Percentiles rank a stretch among this genome's conserved stretches.
phyloP scores from a whole-genome alignment of 2,329 filamentous ascomycete genomes.

The Decorospora gaudefroyi region DNA sequence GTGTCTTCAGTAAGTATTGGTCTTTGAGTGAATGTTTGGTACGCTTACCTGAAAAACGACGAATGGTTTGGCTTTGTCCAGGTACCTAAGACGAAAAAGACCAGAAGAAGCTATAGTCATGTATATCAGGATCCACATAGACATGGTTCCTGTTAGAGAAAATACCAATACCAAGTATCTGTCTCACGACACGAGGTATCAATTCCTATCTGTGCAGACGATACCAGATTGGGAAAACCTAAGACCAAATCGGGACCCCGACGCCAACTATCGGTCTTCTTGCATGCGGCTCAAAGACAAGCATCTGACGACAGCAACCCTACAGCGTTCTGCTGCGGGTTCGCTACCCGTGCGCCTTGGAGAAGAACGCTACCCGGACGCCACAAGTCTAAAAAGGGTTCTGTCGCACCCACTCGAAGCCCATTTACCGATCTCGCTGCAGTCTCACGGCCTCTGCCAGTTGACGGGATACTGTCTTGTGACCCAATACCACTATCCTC shows the following conservation, averaged over 20 bases:
- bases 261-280: conserved; percentile 19
- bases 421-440: conserved; percentile 26
- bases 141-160: not conserved
- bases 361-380: conserved; percentile 25
- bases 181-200: not conserved
- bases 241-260: conserved; percentile 6
- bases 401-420: conserved; percentile 20
- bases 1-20: conserved; percentile 17
- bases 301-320: conserved; percentile 46
- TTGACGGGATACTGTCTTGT: conserved; percentile 19
- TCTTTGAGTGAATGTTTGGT: conserved; percentile 25
- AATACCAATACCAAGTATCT: not conserved
- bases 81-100: conserved; percentile 10
- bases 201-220: not conserved
- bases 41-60: conserved; percentile 38
- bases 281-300: conserved; percentile 45
- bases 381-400: conserved; percentile 38
- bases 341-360: conserved; percentile 20
- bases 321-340: conserved; percentile 29
- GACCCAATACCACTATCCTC: conserved; percentile 8
- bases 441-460: conserved; percentile 24
- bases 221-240: not conserved
- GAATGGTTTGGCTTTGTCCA: conserved; percentile 17
- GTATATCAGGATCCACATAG: conserved; percentile 18
- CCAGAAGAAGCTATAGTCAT: conserved; percentile 10